Base-by-base conservation (phyloP, 1,139 yeast species). In the Ashbya aceris region DNA sequence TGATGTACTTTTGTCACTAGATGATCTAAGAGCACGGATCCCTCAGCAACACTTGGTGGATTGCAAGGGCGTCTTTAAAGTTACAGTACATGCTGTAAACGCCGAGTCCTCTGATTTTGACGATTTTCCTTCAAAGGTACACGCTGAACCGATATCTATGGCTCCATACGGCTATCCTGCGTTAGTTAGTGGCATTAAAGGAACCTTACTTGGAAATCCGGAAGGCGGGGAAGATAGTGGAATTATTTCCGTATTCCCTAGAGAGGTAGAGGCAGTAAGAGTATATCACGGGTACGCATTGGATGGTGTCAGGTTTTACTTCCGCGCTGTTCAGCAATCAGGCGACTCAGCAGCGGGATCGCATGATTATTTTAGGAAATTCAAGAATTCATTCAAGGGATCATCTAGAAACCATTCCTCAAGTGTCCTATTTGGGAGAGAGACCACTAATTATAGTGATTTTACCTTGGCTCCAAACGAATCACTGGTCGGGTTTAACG, bases 271-370 rank as follows among this genome's bases (percentile, higher is more conserved):
- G 34, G 70, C 68, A 41, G 70, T 85, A 1, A 71, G 83, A 45
- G 71, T 85, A 0, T 79, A 74, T 50, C 76, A 79, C 49, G 96
- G 95, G 2, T 61, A 67, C 14, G 91, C 94, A 0, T 63, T 91
- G 20, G 95, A 87, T 63, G 97, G 97, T 2, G 55, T 89, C 9
- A 73, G 62, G 38, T 50, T 66, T 30, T 57, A 39, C 34, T 31
- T 52, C n/a, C 50, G 48, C 33, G 39, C 33, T 45, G 53, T 48
- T 4, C 37, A 33, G 7, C 39, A 28, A 13, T 27, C 38, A n/a
- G 79, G 79, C 1, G 67, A 67, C 3, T 55, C 73, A 1, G 79
- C 81, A 2, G 63, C 68, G 8, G 62, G 79, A 49, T 66, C 73
- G 45, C 20, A 14, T n/a, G 27, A 34, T 10, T 75, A 74, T 50